These are phyloP conservation scores for Globisporangium cylindrosporum DNA, from an alignment of 352 stramenopile genomes.

Conservation along the genomic window DNA sequence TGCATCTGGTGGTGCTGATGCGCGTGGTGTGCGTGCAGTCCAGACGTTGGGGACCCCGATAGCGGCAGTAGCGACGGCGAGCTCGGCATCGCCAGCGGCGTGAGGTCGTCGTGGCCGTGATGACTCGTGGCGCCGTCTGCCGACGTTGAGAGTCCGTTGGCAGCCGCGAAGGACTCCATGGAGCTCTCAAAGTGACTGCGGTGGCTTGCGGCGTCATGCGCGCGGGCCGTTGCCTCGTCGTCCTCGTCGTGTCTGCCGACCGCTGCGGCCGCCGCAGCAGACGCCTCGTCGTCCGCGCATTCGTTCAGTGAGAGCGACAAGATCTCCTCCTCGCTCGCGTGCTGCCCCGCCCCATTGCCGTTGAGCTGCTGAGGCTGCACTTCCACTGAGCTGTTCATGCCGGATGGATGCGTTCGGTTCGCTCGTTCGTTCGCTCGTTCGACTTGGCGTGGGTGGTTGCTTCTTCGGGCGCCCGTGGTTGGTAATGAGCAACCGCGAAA, in stretches of 20 bases:
- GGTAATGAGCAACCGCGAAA: conserved; percentile 11
- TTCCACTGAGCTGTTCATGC: conserved; percentile 2
- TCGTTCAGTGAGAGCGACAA: conserved; percentile 37
- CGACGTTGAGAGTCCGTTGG: conserved; percentile 8
- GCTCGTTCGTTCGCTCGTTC: neutral
- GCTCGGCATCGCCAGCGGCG: conserved; percentile 39
- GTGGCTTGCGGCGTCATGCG: neutral
- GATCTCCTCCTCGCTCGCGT: conserved; percentile 33
- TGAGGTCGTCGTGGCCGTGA: conserved; percentile 20
- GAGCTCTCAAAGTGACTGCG: conserved; percentile 18
- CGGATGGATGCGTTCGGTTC: neutral
- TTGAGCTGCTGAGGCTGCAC: neutral
- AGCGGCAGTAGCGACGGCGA: conserved; percentile 51
- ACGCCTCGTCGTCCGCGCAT: conserved; percentile 23
- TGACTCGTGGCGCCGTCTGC: conserved; percentile 10
- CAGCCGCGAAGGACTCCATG: conserved; percentile 24
- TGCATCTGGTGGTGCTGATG: conserved; percentile 12
- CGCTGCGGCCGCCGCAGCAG: neutral
- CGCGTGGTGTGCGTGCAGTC: conserved; percentile 12
- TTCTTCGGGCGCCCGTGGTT: conserved; percentile 11
- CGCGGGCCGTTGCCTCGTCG: neutral
- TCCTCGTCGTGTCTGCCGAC: neutral
- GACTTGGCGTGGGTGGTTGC: conserved; percentile 4
- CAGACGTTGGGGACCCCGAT: conserved; percentile 28
- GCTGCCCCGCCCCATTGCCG: conserved; percentile 2